Base-by-base conservation (phyloP, 345 rosid genomes). In the Acer negundo region DNA sequence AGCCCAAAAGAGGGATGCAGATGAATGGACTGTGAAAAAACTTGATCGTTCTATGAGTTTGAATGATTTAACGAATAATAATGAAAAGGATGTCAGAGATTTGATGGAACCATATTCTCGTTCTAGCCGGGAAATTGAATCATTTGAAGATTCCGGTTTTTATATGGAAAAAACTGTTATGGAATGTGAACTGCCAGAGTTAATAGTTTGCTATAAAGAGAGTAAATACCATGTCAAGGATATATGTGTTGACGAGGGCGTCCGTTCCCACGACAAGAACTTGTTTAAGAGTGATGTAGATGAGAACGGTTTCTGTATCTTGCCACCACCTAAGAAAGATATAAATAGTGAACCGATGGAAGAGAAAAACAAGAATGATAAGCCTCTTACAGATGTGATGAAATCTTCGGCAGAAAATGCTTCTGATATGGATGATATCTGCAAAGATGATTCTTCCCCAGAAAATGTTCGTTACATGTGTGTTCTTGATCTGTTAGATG, bases 231-330 rank as follows among this genome's bases (percentile, higher is more conserved):
- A 86, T 77, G 86, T 85, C 38, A 96, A 94, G 85, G 99, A 92
- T 75, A 91, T 94, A 16, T 92, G 97, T 35, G 59, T 94, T 3
- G 97, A 96, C 38, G 92, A 96, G 75, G 94, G 87, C 68, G 82
- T 92, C 20, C 92, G 90, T 38, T 81, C 84, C 23, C 84, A 85
- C 28, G 90, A 83, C 74, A 89, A 83, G 84, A 85, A 90, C 70
- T 83, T 86, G 78, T 89, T 88, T 61, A 88, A 84, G 59, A 73
- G 73, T 71, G 75, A n/a, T 66, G 61, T 75, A 44, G 83, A 81
- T 1, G 84, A 80, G 78, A 83, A 79, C 46, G 78, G 62, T 24
- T 51, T 71, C 24, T 58, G 63, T 66, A 19, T 74, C 61, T 55
- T 58, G 69, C 58, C 63, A 72, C 46, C 74, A 72, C 66, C 82